Percentiles rank a stretch among this genome's conserved stretches.
phyloP scores from a whole-genome alignment of 164 flowering plant species.

The Umbellularia californica region DNA sequence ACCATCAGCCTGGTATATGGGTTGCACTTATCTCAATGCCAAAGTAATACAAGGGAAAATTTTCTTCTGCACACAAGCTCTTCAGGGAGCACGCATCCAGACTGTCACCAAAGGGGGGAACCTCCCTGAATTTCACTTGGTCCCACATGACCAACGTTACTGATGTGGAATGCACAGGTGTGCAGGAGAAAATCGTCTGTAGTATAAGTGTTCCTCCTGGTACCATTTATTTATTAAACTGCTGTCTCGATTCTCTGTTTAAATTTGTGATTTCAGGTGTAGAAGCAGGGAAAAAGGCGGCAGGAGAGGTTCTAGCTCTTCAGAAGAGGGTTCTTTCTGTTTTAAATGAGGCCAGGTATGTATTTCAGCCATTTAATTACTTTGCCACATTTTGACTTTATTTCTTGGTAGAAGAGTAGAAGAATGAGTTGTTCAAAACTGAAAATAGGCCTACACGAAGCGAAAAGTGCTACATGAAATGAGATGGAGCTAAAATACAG shows the following conservation, averaged over 20 bases:
- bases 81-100: no score
- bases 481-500: no score
- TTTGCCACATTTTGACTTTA: neutral
- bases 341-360: constrained; percentile 84
- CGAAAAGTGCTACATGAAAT: no score
- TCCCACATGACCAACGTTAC: no score
- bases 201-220: neutral
- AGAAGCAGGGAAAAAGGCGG: constrained; percentile 98
- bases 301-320: constrained; percentile 92
- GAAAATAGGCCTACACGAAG: no score
- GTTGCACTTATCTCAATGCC: constrained; percentile 1
- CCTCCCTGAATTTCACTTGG: no score
- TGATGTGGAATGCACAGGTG: no score
- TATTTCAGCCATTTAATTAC: neutral
- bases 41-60: no score
- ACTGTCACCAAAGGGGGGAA: no score
- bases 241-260: neutral
- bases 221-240: neutral
- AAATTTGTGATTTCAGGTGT: constrained; percentile 51
- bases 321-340: constrained; percentile 89
- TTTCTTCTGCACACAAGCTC: no score
- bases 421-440: no score
- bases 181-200: no score
- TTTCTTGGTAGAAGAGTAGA: neutral
- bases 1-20: constrained; percentile 90